These are phyloP conservation scores for Aspergillus puulaauensis DNA, from an alignment of 2,329 filamentous ascomycete species.

Conservation along the genomic window DNA sequence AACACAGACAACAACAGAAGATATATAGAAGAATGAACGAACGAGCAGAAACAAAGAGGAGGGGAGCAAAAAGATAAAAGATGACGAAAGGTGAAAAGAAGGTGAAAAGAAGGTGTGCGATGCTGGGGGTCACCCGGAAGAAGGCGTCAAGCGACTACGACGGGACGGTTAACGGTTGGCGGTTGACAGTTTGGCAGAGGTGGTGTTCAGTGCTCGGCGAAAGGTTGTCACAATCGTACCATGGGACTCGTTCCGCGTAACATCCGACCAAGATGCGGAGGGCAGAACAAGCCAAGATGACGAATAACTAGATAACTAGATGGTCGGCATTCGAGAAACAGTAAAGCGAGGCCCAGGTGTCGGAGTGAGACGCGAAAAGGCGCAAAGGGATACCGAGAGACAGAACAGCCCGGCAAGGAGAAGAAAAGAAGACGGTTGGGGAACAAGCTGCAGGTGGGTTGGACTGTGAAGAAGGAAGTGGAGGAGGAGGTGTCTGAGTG, in stretches of 20 bases:
- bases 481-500: background rate
- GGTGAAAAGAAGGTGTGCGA: conserved; percentile 2
- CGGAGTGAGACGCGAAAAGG: background rate
- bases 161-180: background rate
- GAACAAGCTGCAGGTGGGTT: background rate
- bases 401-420: background rate
- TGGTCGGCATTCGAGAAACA: background rate
- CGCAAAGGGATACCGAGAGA: background rate
- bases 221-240: conserved; percentile 20
- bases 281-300: background rate
- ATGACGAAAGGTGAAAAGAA: background rate
- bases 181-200: background rate
- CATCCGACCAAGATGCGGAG: background rate
- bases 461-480: background rate
- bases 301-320: background rate
- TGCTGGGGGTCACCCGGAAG: conserved; percentile 14
- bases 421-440: background rate
- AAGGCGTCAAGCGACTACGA: conserved; percentile 5
- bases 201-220: conserved; percentile 16
- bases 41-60: background rate
- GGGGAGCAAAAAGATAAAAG: background rate
- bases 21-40: background rate
- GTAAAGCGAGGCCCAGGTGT: background rate
- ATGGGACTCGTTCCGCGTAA: conserved; percentile 20
- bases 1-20: conserved; percentile 4